A percentile compares a stretch with the other conserved stretches of the same genome.
Evolutionary conservation across 768 basidiomycete genomes (phyloP).

Genomic region (Lenzites betulinus): DNA sequence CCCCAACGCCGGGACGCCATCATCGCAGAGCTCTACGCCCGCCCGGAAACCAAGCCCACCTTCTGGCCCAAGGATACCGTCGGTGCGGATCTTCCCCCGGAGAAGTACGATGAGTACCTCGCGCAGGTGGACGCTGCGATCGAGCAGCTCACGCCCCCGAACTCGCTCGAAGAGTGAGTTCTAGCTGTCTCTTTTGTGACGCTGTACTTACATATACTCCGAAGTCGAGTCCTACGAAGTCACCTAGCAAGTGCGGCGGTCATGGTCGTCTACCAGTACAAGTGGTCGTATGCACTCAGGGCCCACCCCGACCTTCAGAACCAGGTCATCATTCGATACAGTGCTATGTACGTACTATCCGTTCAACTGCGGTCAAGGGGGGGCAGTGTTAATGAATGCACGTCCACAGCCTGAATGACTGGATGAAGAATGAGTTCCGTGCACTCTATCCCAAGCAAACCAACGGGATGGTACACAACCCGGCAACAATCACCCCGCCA

Average conservation of each 20-base stretch:
- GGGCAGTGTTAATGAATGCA: background rate
- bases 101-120: conserved; percentile 1
- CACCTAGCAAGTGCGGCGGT: background rate
- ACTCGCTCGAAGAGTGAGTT: conserved; percentile 1
- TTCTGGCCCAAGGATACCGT: background rate
- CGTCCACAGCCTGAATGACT: background rate
- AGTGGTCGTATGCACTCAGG: background rate
- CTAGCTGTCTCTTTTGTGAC: background rate
- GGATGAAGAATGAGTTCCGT: background rate
- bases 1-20: background rate
- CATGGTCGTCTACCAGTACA: background rate
- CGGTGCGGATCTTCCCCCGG: background rate
- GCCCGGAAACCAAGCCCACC: background rate
- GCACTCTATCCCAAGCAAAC: background rate
- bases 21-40: conserved; percentile 1
- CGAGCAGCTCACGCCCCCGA: background rate
- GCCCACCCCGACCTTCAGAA: background rate
- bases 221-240: background rate
- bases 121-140: conserved; percentile 1
- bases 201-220: background rate
- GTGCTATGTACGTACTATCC: background rate
- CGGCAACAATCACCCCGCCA: background rate
- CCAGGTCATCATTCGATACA: background rate
- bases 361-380: background rate
- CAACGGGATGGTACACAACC: background rate